phyloP scores from a whole-genome alignment of 805 yeast species.

The Candida takata region DNA sequence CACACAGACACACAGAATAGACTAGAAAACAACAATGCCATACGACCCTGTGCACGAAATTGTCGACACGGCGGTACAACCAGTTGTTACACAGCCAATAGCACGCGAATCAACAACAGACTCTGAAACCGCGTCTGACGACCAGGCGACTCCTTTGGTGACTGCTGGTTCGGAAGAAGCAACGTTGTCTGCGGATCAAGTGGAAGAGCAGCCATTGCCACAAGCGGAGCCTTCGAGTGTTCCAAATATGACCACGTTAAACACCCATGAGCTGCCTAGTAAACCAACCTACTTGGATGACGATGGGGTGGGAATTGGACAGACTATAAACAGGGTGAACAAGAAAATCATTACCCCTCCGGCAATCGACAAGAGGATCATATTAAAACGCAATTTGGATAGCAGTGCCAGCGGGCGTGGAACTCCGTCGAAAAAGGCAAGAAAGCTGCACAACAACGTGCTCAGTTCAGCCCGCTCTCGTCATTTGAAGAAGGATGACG shows the following conservation, averaged over 20 bases:
- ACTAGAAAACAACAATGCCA: too few relatives aligned
- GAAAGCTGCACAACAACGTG: slow-evolving; percentile 13
- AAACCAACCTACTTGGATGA: not conserved
- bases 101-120: not conserved
- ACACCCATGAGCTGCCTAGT: too few relatives aligned
- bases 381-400: not conserved
- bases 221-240: too few relatives aligned
- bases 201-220: too few relatives aligned
- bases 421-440: slow-evolving; percentile 9
- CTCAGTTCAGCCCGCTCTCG: slow-evolving; percentile 32
- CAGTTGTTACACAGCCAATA: too few relatives aligned
- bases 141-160: too few relatives aligned
- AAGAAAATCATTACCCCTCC: too few relatives aligned
- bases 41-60: slow-evolving; percentile 1
- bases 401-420: not conserved
- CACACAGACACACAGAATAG: too few relatives aligned
- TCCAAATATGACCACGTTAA: too few relatives aligned
- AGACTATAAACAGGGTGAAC: too few relatives aligned
- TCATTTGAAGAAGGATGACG: slow-evolving; percentile 82
- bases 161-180: too few relatives aligned
- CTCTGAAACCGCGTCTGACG: slow-evolving; percentile 1
- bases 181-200: too few relatives aligned
- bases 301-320: not conserved
- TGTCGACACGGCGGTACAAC: not conserved
- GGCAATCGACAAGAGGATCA: not conserved